A percentile compares a stretch with the other conserved stretches of the same genome.
Conservation (phyloP, 331 rosid species). For the Spiraea crenata region DNA sequence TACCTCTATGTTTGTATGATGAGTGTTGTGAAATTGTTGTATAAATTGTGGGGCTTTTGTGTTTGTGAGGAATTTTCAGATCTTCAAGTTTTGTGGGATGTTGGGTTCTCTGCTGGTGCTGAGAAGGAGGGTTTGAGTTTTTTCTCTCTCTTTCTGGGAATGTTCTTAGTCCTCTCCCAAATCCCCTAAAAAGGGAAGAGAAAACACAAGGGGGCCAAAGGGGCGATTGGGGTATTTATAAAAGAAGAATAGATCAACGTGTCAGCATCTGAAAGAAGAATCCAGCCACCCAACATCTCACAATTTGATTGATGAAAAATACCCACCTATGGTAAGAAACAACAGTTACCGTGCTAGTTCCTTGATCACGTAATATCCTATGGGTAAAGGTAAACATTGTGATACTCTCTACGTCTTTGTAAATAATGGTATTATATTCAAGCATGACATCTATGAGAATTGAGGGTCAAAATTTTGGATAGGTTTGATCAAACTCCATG, state of each 20-base stretch:
- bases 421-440: too few relatives aligned
- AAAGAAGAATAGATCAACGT: background rate
- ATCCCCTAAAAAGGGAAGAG: constrained; percentile 6
- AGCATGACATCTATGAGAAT: too few relatives aligned
- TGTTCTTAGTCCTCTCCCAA: background rate
- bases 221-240: constrained; percentile 2
- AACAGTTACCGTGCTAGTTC: too few relatives aligned
- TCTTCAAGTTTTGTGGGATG: constrained; percentile 4
- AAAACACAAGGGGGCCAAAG: background rate
- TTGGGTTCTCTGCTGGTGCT: too few relatives aligned
- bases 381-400: too few relatives aligned
- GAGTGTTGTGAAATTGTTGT: background rate
- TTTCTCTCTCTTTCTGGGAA: background rate
- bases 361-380: too few relatives aligned
- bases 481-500: too few relatives aligned
- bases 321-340: too few relatives aligned
- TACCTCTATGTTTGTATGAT: constrained; percentile 1
- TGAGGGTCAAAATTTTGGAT: too few relatives aligned
- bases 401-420: too few relatives aligned
- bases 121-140: background rate
- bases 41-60: background rate
- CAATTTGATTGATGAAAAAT: background rate
- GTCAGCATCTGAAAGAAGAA: background rate
- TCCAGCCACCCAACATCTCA: background rate
- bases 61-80: background rate